A percentile compares a stretch with the other conserved stretches of the same genome.
Conservation (phyloP, 495 filamentous ascomycete genomes). For the Cercophora samala region DNA sequence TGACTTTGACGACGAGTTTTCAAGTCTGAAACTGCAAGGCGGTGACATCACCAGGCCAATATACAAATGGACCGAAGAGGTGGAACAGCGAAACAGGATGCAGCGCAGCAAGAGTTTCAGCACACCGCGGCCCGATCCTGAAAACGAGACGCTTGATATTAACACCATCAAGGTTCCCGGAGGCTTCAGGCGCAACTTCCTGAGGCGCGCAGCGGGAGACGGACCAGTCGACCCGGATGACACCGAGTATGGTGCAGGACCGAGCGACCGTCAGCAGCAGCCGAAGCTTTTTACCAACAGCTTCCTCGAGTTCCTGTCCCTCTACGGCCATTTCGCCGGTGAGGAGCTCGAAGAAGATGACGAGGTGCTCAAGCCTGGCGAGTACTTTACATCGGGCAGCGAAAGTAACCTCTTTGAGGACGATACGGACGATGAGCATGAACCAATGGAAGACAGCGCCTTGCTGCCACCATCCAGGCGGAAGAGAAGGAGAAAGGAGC, state of each 20-base stretch:
- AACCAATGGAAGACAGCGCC: slow-evolving; percentile 76
- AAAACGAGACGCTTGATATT: slow-evolving; percentile 76
- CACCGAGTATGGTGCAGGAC: slow-evolving; percentile 41
- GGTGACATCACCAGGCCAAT: slow-evolving; percentile 92
- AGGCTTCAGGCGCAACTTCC: slow-evolving; percentile 85
- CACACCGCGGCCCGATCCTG: slow-evolving; percentile 66
- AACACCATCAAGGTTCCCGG: slow-evolving; percentile 86
- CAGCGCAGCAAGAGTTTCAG: slow-evolving; percentile 85
- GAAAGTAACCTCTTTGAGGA: slow-evolving; percentile 51
- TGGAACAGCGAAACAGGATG: slow-evolving; percentile 54
- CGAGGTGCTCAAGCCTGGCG: slow-evolving; percentile 75
- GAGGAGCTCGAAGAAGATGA: slow-evolving; percentile 96
- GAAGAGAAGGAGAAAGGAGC: slow-evolving; percentile 67
- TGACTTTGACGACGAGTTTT: slow-evolving; percentile 65
- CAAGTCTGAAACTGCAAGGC: slow-evolving; percentile 84
- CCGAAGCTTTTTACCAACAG: slow-evolving; percentile 76
- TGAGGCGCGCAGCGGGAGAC: slow-evolving; percentile 65
- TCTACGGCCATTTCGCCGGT: slow-evolving; percentile 96
- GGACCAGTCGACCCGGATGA: slow-evolving; percentile 46
- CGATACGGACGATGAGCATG: slow-evolving; percentile 60
- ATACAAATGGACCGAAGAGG: slow-evolving; percentile 90
- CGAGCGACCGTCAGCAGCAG: slow-evolving; percentile 35
- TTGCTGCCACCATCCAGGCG: slow-evolving; percentile 70
- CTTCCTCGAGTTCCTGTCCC: slow-evolving; percentile 90
- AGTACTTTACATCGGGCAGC: slow-evolving; percentile 74